Evolutionary conservation across 768 basidiomycete genomes (phyloP).

Genomic region (Pluteus cervinus): DNA sequence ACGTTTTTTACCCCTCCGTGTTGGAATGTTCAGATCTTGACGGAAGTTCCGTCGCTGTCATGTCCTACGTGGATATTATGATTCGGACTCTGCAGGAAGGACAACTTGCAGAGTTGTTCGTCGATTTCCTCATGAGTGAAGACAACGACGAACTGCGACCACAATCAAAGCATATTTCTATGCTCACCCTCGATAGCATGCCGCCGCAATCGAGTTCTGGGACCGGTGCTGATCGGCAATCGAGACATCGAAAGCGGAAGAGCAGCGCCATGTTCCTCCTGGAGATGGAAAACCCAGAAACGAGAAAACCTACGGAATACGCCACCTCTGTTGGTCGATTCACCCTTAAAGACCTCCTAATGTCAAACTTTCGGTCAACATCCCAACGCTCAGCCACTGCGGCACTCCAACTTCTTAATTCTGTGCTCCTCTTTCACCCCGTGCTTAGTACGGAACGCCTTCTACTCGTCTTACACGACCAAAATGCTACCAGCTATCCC

Average conservation of each 20-base stretch:
- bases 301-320: slow-evolving; percentile 69
- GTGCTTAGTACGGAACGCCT: slow-evolving; percentile 59
- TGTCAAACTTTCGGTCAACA: slow-evolving; percentile 70
- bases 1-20: slow-evolving; percentile 88
- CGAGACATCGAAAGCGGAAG: slow-evolving; percentile 56
- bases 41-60: slow-evolving; percentile 94
- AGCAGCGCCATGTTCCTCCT: slow-evolving; percentile 91
- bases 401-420: slow-evolving; percentile 76
- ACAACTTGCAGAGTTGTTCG: slow-evolving; percentile 61
- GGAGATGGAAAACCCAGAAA: slow-evolving; percentile 75
- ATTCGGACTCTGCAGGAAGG: slow-evolving; percentile 67
- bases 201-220: slow-evolving; percentile 25
- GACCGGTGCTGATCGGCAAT: slow-evolving; percentile 28
- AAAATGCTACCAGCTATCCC: slow-evolving; percentile 70
- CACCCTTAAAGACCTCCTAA: slow-evolving; percentile 83
- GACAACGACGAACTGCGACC: slow-evolving; percentile 63
- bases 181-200: slow-evolving; percentile 36
- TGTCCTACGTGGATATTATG: slow-evolving; percentile 92
- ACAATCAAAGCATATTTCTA: slow-evolving; percentile 36
- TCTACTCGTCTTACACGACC: slow-evolving; percentile 63
- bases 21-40: slow-evolving; percentile 89
- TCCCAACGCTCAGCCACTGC: slow-evolving; percentile 63
- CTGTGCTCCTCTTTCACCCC: slow-evolving; percentile 68
- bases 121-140: slow-evolving; percentile 79
- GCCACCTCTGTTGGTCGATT: slow-evolving; percentile 85